Percentiles rank a stretch among this genome's conserved stretches.
Conservation (phyloP, 1,139 yeast species). For the Debaryomyces fabryi region DNA sequence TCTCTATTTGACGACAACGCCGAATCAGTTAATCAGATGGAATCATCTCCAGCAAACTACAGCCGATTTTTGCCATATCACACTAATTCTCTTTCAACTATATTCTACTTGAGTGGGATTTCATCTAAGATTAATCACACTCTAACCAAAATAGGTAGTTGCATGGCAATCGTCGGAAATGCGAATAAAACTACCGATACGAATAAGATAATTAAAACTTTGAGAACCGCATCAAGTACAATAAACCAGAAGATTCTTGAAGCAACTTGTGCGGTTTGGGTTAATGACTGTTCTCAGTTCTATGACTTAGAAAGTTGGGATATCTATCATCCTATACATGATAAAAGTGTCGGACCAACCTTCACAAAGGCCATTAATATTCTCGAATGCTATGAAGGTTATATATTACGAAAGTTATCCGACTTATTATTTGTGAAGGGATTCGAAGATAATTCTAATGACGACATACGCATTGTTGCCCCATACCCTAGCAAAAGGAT, state of each 20-base stretch:
- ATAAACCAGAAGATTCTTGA: slow-evolving; percentile 46
- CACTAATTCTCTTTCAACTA: slow-evolving; percentile 46
- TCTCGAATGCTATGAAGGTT: slow-evolving; percentile 42
- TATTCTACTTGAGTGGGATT: slow-evolving; percentile 39
- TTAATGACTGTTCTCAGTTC: slow-evolving; percentile 50
- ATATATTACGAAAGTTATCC: slow-evolving; percentile 34
- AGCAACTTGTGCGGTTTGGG: slow-evolving; percentile 51
- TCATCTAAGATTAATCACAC: slow-evolving; percentile 33
- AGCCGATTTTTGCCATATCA: slow-evolving; percentile 43
- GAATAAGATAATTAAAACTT: slow-evolving; percentile 38
- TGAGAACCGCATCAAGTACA: slow-evolving; percentile 34
- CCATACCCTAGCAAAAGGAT: slow-evolving; percentile 46
- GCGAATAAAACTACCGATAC: slow-evolving; percentile 36
- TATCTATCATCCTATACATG: slow-evolving; percentile 20
- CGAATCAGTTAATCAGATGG: slow-evolving; percentile 36
- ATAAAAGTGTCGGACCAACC: slow-evolving; percentile 21
- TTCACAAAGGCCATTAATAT: slow-evolving; percentile 41
- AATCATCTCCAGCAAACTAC: slow-evolving; percentile 40
- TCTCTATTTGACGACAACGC: slow-evolving; percentile 35
- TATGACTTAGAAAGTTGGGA: slow-evolving; percentile 50
- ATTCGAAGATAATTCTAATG: slow-evolving; percentile 14
- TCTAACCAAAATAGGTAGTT: slow-evolving; percentile 37
- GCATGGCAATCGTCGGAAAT: slow-evolving; percentile 39
- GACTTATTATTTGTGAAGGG: slow-evolving; percentile 28
- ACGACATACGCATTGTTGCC: slow-evolving; percentile 31